Percentiles rank a stretch among this genome's conserved stretches.
phyloP scores from a whole-genome alignment of 73 alveolate genomes.

The Blepharisma stoltei region DNA sequence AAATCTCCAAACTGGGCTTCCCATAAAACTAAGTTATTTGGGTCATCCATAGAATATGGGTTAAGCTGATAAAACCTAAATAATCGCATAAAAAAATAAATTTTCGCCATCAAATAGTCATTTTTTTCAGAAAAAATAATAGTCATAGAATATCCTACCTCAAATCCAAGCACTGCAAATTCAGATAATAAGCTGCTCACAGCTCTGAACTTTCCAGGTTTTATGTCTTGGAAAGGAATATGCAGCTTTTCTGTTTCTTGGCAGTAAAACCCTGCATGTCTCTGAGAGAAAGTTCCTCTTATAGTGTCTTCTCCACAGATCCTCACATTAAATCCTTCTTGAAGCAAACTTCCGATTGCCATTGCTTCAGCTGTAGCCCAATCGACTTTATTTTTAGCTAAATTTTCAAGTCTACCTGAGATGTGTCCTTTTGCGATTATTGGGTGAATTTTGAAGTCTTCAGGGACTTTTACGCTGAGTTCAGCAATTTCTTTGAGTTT shows the following conservation, averaged over 20 bases:
- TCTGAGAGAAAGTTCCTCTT: slow-evolving; percentile 90
- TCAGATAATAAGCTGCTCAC: slow-evolving; percentile 58
- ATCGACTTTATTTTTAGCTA: slow-evolving; percentile 77
- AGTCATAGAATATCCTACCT: slow-evolving; percentile 89
- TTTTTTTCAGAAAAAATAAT: no score
- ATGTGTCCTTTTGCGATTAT: neutral
- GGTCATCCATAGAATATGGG: slow-evolving; percentile 74
- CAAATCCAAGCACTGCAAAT: slow-evolving; percentile 88
- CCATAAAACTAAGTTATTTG: slow-evolving; percentile 77
- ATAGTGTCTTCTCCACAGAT: slow-evolving; percentile 83
- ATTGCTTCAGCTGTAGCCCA: slow-evolving; percentile 94
- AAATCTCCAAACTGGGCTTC: slow-evolving; percentile 97
- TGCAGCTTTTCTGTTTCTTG: slow-evolving; percentile 19
- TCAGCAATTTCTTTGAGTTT: slow-evolving; percentile 22
- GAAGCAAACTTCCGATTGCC: slow-evolving; percentile 87
- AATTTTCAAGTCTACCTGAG: slow-evolving; percentile 50
- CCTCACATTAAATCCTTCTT: slow-evolving; percentile 82
- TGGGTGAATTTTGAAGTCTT: neutral
- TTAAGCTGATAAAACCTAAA: no score
- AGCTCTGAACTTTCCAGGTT: slow-evolving; percentile 48
- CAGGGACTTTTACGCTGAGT: neutral
- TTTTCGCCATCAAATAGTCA: no score
- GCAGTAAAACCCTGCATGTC: slow-evolving; percentile 79
- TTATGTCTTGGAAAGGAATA: neutral
- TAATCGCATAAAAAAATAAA: no score